Conservation (phyloP, 345 rosid genomes). For the Eucalyptus pumila region DNA sequence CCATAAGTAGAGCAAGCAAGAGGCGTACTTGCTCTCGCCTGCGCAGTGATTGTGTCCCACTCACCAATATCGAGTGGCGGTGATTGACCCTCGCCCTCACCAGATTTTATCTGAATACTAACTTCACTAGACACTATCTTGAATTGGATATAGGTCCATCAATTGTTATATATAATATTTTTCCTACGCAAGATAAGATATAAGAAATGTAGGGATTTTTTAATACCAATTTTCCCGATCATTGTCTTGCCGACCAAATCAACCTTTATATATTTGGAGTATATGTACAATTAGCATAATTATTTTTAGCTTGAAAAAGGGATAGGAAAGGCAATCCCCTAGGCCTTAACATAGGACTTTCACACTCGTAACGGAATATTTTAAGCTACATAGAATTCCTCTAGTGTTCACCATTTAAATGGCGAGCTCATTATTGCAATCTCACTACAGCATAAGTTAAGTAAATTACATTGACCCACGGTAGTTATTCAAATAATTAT, state of each 20-base stretch:
- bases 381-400: not conserved
- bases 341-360: not conserved
- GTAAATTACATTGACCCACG: not conserved
- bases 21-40: not conserved
- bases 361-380: not conserved
- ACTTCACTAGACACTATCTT: not conserved
- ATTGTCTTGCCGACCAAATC: too few relatives aligned
- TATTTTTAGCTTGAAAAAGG: not conserved
- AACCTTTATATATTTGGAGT: not conserved
- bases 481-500: not conserved
- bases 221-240: not conserved
- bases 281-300: not conserved
- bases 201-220: too few relatives aligned
- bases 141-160: too few relatives aligned
- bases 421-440: not conserved
- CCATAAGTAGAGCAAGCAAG: too few relatives aligned
- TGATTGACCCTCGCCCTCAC: not conserved
- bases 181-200: too few relatives aligned
- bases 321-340: not conserved
- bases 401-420: not conserved
- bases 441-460: not conserved
- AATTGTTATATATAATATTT: not conserved
- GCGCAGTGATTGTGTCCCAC: not conserved
- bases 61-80: not conserved
- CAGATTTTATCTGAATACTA: not conserved